Base-by-base conservation (phyloP, 345 rosid species). In the Garcia nutans region DNA sequence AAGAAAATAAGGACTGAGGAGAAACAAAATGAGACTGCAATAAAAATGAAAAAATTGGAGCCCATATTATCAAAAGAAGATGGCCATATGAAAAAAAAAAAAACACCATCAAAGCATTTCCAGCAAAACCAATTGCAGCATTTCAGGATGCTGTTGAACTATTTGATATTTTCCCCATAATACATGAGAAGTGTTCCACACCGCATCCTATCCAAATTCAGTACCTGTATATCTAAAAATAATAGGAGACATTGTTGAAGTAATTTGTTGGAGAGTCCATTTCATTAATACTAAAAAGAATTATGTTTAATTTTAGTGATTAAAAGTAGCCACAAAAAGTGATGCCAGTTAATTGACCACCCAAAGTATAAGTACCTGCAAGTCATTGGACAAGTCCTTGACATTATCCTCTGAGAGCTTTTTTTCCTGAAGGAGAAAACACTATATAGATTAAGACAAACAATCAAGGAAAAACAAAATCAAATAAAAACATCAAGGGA, bases 401-500 rank as follows among this genome's bases (percentile, higher is more conserved):
- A 87, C 91, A 72, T 93, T 95, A 89, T 95, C 99, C 86, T 95
- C 99, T 17, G 99, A 95, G 13, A 95, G 94, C 88, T 95, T 93
- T 82, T 93, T 95, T 78, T 95, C 98, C 99, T 95, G 84, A 17
- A 49, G 19, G 15, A 64, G 64, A 59, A 47, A 4, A 1, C 26
- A 57, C 41, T 10, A 28, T n/a, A 60, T 55, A 68, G 74, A 31
- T 68, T 12, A 67, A 74, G n/a, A 69, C 5, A 44, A 62, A 68
- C 41, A 16, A 47, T 49, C 23, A 31, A 58, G 70, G 49, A 52
- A 65, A 71, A 19, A 22, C 22, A 28, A 37, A 62, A 17, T 6
- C 20, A 78, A 17, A 56, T 26, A 58, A 71, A 62, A 56, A 11
- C 78, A 57, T 56, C 64, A 10, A 67, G 24, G 54, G 19, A 71